Base-by-base conservation (phyloP, 768 basidiomycete species). In the Boletus speciosus region DNA sequence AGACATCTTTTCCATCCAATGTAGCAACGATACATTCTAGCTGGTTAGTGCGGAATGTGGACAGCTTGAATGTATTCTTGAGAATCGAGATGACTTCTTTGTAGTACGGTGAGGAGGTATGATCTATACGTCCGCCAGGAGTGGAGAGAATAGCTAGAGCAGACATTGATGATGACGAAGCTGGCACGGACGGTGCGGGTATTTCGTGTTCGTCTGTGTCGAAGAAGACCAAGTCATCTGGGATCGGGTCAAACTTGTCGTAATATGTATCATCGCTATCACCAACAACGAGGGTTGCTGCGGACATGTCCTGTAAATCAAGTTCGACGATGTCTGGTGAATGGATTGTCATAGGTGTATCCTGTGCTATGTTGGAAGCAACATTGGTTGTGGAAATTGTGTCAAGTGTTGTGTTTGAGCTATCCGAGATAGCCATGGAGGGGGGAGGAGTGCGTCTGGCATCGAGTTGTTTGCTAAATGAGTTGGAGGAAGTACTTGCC, bases 11-110 rank as follows among this genome's bases (percentile, higher is more conserved):
- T 8, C 88, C 93, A 2, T 78, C 76, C 69, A 99, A 73, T 0
- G 89, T 84, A 15, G 87, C 88, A 41, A 82, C 80, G 58, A 98
- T 89, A 2, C 90, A 93, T 63, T 90, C 86, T 38, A 93, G 78
- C 66, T 98, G 97, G 69, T 98, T 90, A 14, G 69, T 71, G 34
- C 96, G 82, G 69, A 98, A 98, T 1, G 66, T 62, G 0, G 78
- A 61, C 14, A 98, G 75, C 6, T 74, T 73, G 70, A 98, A 98
- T 0, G 58, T 69, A 6, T 56, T 61, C 47, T 71, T 71, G 47
- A 73, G 68, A 23, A 68, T 64, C 0, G 68, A 55, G 15, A 71
- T 62, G 42, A 66, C 66, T 43, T 71, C 69, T 23, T 19, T 61
- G 40, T 71, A 71, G 38, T 72, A 66, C 0, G 69, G 61, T 0